Evolutionary conservation across 176 grass and related monocot genomes (phyloP).

Genomic region (Rhynchospora breviuscula): DNA sequence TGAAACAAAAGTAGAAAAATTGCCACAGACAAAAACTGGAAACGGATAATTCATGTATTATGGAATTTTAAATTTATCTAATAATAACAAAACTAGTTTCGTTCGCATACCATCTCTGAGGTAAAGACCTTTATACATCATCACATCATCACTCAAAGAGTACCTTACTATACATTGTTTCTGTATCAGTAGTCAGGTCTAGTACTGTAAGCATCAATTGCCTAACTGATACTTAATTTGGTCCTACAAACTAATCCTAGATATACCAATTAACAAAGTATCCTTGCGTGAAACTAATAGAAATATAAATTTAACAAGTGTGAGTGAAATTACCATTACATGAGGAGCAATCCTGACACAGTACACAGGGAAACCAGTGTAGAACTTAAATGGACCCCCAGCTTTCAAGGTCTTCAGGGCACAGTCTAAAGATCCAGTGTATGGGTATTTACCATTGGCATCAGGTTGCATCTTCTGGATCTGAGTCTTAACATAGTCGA

Average conservation of each 20-base stretch:
- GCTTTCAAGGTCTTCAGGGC: slow-evolving; percentile 74
- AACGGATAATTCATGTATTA: not conserved
- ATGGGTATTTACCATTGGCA: slow-evolving; percentile 80
- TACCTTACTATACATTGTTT: not conserved
- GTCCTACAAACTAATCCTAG: not conserved
- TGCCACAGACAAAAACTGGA: not conserved
- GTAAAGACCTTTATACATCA: not conserved
- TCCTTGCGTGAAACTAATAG: not conserved
- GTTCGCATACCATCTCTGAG: not conserved
- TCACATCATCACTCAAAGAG: not conserved
- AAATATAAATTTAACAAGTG: not conserved
- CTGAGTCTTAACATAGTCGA: slow-evolving; percentile 96
- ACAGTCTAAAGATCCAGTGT: slow-evolving; percentile 82
- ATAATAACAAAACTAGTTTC: not conserved
- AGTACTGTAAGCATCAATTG: not conserved
- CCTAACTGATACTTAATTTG: not conserved
- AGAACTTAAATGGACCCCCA: slow-evolving; percentile 88
- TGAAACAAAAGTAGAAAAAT: not conserved
- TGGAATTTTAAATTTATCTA: not conserved
- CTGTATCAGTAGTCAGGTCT: not conserved
- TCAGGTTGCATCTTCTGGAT: slow-evolving; percentile 98
- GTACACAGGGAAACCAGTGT: slow-evolving; percentile 92
- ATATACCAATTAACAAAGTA: not conserved
- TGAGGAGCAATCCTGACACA: slow-evolving; percentile 88
- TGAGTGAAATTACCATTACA: slow-evolving; percentile 63